Base-by-base conservation (phyloP, 2,329 filamentous ascomycete genomes). In the Dothistroma septosporum region DNA sequence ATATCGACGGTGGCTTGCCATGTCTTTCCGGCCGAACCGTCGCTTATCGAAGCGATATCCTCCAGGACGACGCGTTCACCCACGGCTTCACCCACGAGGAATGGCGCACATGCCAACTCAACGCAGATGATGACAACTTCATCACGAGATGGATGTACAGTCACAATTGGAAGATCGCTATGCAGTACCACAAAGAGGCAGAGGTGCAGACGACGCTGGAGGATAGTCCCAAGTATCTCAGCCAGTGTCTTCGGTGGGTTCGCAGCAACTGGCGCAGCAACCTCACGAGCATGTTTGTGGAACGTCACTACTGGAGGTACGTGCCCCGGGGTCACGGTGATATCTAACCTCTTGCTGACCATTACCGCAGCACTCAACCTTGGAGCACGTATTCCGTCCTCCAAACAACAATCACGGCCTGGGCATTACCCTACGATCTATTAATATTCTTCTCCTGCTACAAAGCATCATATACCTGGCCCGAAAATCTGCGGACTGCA, bases 261-360 rank as follows among this genome's bases (percentile, higher is more conserved):
- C 87, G 93, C 71, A 97, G 92, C 81, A 97, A 97, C 77, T 97
- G 93, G 93, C 85, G 93, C 73, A 96, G 92, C 80, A 97, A 97
- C 76, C 87, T 91, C 76, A 97, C 91, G 56, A 97, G 91, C 76
- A 82, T 97, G 72, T 83, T 93, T 66, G 85, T 85, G 65, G 93
- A 97, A 77, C 82, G 88, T 73, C 85, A 91, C 72, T 90, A 97
- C 71, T 91, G 90, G 86, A 87, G 79, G 92, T 96, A 83, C 87
- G 91, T 86, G n/a, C 12, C 16, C n/a, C 32, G 21, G 22, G 31
- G 22, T 31, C 7, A 35, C 19, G 16, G 16, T 32, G 55, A 59
- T n/a, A 28, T 64, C 61, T 44, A 24, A 31, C 21, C 49, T 59
- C 47, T 47, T 48, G 55, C 57, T 67, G 59, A 62, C 59, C 65